These are phyloP conservation scores for Tetracladium setigerum DNA, from an alignment of 495 filamentous ascomycete genomes.

Conservation along the genomic window DNA sequence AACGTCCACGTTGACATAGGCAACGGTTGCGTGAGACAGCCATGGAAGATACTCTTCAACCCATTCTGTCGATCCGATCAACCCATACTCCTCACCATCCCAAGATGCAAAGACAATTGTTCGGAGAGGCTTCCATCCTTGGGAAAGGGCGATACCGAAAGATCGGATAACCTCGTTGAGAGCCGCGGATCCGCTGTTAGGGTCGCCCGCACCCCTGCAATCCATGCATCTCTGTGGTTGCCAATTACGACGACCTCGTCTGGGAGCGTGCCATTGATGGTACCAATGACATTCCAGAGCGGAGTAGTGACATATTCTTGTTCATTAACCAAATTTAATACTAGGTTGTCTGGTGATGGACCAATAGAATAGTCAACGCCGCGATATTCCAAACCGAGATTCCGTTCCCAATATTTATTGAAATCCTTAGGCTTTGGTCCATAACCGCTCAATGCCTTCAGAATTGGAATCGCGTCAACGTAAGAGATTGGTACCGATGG, in stretches of 20 bases:
- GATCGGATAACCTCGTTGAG: constrained; percentile 79
- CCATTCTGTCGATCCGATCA: constrained; percentile 89
- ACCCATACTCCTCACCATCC: constrained; percentile 92
- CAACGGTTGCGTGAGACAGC: constrained; percentile 67
- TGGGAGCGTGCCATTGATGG: constrained; percentile 83
- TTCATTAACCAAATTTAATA: constrained; percentile 76
- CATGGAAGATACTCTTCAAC: constrained; percentile 91
- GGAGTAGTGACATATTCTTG: constrained; percentile 87
- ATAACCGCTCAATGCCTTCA: constrained; percentile 83
- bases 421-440: constrained; percentile 75
- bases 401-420: constrained; percentile 59
- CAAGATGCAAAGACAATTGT: constrained; percentile 92
- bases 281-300: constrained; percentile 90
- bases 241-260: constrained; percentile 89
- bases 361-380: constrained; percentile 90
- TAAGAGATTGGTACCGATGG: constrained; percentile 93
- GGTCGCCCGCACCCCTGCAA: constrained; percentile 79
- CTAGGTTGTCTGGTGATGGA: constrained; percentile 67
- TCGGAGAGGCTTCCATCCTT: constrained; percentile 83
- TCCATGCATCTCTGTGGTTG: constrained; percentile 94
- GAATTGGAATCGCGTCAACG: constrained; percentile 71
- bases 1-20: constrained; percentile 87
- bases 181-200: constrained; percentile 84
- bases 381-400: constrained; percentile 68
- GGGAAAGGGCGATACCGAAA: constrained; percentile 68